Evolutionary conservation across 345 rosid genomes (phyloP).

Genomic region (Eucalyptus cloeziana): DNA sequence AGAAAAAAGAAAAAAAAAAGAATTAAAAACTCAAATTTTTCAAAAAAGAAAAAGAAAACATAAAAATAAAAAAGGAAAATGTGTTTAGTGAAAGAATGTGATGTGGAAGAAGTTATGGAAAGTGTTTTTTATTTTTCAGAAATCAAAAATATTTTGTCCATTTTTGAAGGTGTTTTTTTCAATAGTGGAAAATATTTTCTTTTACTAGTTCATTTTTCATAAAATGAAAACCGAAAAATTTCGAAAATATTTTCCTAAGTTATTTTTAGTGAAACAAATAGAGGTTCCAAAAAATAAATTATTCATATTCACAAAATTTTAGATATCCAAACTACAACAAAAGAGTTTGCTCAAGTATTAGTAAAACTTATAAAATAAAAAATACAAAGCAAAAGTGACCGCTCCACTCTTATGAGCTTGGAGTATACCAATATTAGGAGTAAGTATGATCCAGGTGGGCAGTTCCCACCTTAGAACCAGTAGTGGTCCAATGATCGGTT

Average conservation of each 20-base stretch:
- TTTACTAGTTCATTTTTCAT: rapidly evolving
- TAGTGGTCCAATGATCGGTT: rapidly evolving
- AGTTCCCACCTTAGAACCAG: rapidly evolving
- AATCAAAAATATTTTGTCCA: too few species aligned
- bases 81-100: too few species aligned
- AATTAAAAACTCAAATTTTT: too few species aligned
- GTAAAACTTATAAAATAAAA: not conserved
- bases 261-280: rapidly evolving
- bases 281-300: not conserved
- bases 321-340: not conserved
- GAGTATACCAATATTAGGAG: not conserved
- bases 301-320: not conserved
- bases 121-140: too few species aligned
- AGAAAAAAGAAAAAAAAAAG: too few species aligned
- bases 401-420: not conserved
- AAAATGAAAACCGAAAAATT: too few species aligned
- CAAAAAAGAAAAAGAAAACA: too few species aligned
- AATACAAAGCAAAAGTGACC: not conserved
- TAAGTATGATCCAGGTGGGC: too few species aligned
- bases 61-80: too few species aligned
- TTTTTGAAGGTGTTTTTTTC: too few species aligned
- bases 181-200: too few species aligned
- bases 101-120: too few species aligned
- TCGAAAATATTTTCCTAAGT: rapidly evolving
- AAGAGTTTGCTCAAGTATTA: not conserved